Conservation (phyloP, 345 rosid species). For the Aethionema arabicum region DNA sequence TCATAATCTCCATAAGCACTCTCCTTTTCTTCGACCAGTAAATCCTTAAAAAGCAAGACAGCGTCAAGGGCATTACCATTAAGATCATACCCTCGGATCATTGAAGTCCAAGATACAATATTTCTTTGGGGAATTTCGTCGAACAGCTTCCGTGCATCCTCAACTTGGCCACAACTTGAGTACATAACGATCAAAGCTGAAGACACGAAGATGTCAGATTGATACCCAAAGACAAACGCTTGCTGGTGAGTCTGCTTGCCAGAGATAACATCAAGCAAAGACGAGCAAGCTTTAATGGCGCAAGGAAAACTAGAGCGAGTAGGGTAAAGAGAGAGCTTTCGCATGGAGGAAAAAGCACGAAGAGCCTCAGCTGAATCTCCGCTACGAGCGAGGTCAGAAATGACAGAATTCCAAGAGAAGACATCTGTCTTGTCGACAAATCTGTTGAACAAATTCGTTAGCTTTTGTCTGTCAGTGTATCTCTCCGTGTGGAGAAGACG, state of each 20-base stretch:
- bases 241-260: slow-evolving; percentile 87
- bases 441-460: slow-evolving; percentile 59
- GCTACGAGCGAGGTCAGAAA: slow-evolving; percentile 74
- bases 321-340: slow-evolving; percentile 63
- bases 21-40: slow-evolving; percentile 53
- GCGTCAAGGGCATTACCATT: slow-evolving; percentile 55
- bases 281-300: slow-evolving; percentile 80
- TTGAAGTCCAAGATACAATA: slow-evolving; percentile 81
- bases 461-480: slow-evolving; percentile 48
- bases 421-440: slow-evolving; percentile 69
- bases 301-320: slow-evolving; percentile 83
- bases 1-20: slow-evolving; percentile 21
- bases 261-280: slow-evolving; percentile 63
- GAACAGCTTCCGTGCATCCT: slow-evolving; percentile 65
- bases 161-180: slow-evolving; percentile 56
- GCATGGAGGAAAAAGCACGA: slow-evolving; percentile 79
- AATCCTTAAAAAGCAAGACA: slow-evolving; percentile 61
- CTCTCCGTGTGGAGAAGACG: slow-evolving; percentile 32
- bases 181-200: slow-evolving; percentile 78
- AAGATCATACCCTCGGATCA: slow-evolving; percentile 73
- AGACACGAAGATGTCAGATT: slow-evolving; percentile 70
- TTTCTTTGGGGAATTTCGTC: slow-evolving; percentile 72
- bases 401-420: slow-evolving; percentile 85
- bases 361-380: slow-evolving; percentile 77
- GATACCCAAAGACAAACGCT: slow-evolving; percentile 64